Evolutionary conservation across 352 stramenopile genomes (phyloP).

Genomic region (Phytophthora ramorum): DNA sequence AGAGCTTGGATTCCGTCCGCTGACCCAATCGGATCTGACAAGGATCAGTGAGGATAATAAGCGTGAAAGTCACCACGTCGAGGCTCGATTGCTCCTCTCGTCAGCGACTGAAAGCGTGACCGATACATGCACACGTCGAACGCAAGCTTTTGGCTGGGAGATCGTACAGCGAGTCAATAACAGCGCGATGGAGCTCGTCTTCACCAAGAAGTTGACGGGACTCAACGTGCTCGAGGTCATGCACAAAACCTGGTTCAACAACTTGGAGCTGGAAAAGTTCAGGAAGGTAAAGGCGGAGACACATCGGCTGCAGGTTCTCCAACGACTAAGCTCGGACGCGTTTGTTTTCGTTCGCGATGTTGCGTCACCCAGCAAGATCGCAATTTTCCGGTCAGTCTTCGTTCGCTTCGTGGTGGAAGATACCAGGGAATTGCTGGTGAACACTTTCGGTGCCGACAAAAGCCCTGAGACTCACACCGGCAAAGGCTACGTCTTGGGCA

Average conservation of each 20-base stretch:
- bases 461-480: constrained; percentile 1
- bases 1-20: constrained; percentile 36
- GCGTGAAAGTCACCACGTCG: constrained; percentile 19
- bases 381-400: constrained; percentile 42
- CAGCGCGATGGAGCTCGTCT: constrained; percentile 40
- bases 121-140: background rate
- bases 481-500: constrained; percentile 36
- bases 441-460: background rate
- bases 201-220: constrained; percentile 37
- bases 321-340: constrained; percentile 31
- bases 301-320: constrained; percentile 34
- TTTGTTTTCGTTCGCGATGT: constrained; percentile 43
- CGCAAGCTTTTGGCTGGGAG: constrained; percentile 42
- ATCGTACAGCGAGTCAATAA: constrained; percentile 31
- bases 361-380: constrained; percentile 26
- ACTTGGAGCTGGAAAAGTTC: constrained; percentile 32
- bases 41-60: constrained; percentile 38
- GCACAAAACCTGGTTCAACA: constrained; percentile 36
- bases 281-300: constrained; percentile 42
- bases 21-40: constrained; percentile 32
- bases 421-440: background rate
- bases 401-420: constrained; percentile 40
- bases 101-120: no score
- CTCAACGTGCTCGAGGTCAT: constrained; percentile 40
- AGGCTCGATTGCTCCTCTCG: background rate